These are phyloP conservation scores for Phanerodontia chrysosporium DNA, from an alignment of 768 basidiomycete genomes.

Conservation along the genomic window DNA sequence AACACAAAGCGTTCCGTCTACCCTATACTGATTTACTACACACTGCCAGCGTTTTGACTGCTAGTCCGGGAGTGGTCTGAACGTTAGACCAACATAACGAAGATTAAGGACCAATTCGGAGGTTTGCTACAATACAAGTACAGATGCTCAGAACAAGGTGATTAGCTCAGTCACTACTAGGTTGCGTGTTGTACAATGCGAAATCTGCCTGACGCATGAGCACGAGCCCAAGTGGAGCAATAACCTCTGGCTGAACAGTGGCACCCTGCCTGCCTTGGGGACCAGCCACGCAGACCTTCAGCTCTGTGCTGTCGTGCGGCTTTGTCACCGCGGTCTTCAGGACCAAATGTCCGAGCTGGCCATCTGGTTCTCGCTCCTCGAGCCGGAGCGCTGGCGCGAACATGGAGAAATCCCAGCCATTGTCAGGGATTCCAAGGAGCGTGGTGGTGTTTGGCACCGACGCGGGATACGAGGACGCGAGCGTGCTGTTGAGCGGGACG, in stretches of 20 bases:
- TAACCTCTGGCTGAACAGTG: constrained; percentile 10
- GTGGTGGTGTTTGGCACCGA: not conserved
- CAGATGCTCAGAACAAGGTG: not conserved
- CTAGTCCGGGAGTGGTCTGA: too few relatives aligned
- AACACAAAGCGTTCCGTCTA: too few relatives aligned
- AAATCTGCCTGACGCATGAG: constrained; percentile 14
- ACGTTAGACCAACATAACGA: too few relatives aligned
- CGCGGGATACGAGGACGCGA: not conserved
- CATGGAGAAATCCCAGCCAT: constrained; percentile 2
- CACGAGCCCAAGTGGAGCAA: constrained; percentile 13
- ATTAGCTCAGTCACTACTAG: not conserved
- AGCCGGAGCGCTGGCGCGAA: constrained; percentile 12
- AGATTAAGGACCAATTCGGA: too few relatives aligned
- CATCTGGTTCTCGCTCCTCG: not conserved
- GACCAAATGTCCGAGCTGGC: not conserved
- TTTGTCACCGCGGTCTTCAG: constrained; percentile 10
- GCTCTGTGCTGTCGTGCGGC: constrained; percentile 10
- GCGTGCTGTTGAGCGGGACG: constrained; percentile 14
- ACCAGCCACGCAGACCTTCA: constrained; percentile 14
- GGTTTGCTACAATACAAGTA: too few relatives aligned
- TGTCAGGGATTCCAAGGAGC: not conserved
- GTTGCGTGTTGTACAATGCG: constrained; percentile 6
- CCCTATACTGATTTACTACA: too few relatives aligned
- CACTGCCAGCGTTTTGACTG: too few relatives aligned
- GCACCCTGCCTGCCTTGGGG: not conserved